Conservation (phyloP, 176 grass and related monocot genomes). For the Aegilops speltoides region DNA sequence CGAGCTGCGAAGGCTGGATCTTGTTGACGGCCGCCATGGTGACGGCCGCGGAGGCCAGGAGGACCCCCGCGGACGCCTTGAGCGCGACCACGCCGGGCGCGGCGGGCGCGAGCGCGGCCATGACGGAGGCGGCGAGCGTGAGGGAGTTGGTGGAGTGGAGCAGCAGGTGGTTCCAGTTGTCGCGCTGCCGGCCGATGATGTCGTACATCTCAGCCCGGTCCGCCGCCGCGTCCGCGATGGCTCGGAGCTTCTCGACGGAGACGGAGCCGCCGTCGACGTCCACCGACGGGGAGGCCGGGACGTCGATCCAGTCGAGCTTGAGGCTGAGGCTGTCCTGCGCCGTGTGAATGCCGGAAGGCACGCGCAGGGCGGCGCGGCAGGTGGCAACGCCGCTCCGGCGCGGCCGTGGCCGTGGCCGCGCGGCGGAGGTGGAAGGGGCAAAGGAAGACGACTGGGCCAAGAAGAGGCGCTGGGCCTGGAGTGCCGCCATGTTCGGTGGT, state of each 20-base stretch:
- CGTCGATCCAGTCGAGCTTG: no score
- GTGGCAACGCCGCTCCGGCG: no score
- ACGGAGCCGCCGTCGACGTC: not conserved
- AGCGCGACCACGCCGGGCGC: not conserved
- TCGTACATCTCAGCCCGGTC: slow-evolving; percentile 60
- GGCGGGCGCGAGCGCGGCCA: slow-evolving; percentile 41
- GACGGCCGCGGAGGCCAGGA: slow-evolving; percentile 31
- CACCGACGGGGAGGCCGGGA: no score
- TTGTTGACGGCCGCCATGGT: slow-evolving; percentile 45
- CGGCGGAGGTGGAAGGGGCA: no score
- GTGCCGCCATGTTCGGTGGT: no score
- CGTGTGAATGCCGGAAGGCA: no score
- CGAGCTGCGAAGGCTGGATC: slow-evolving; percentile 71
- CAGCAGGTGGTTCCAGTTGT: slow-evolving; percentile 79
- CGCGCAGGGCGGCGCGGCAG: no score
- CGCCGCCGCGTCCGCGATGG: slow-evolving; percentile 46
- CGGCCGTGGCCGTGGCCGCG: no score
- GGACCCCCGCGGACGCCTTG: slow-evolving; percentile 16
- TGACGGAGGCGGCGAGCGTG: slow-evolving; percentile 36
- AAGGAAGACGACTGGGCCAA: no score
- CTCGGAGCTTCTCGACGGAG: slow-evolving; percentile 33
- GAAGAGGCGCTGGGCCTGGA: no score
- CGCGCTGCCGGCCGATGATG: slow-evolving; percentile 58
- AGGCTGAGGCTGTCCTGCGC: no score
- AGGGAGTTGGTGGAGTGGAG: slow-evolving; percentile 62